phyloP scores from a whole-genome alignment of 1,284 basidiomycete genomes.

The Tilletia indica region DNA sequence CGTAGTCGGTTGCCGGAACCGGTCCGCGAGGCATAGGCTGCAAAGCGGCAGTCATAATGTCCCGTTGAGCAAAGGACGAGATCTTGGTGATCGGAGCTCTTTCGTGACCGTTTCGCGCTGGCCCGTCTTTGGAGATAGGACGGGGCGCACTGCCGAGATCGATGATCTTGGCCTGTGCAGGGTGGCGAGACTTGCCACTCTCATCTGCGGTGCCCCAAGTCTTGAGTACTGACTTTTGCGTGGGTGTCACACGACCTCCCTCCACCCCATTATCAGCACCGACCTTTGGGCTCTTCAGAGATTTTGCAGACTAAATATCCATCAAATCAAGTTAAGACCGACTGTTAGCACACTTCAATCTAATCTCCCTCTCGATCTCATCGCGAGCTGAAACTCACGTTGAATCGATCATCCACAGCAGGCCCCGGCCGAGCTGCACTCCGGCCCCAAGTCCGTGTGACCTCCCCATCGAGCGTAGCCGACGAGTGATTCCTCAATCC shows the following conservation, averaged over 20 bases:
- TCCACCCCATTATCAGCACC: not conserved
- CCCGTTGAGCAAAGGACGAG: constrained; percentile 9
- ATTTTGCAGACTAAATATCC: too few relatives aligned
- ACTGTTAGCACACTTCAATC: too few relatives aligned
- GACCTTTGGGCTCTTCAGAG: too few relatives aligned
- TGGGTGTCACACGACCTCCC: constrained; percentile 4
- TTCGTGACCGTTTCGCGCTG: not conserved
- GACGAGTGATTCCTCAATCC: constrained; percentile 1
- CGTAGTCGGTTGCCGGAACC: not conserved
- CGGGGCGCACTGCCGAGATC: not conserved
- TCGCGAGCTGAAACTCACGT: not conserved
- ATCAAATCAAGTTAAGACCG: too few relatives aligned
- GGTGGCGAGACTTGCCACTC: not conserved
- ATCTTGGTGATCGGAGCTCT: not conserved
- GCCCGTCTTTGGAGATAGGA: constrained; percentile 12
- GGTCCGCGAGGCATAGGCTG: constrained; percentile 8
- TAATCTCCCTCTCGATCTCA: too few relatives aligned
- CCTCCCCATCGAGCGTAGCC: constrained; percentile 1
- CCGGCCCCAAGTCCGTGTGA: not conserved
- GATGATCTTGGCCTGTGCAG: not conserved
- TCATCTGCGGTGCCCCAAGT: not conserved
- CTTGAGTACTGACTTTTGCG: not conserved
- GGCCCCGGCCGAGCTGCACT: not conserved
- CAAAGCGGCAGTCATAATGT: not conserved
- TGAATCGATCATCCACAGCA: not conserved